Evolutionary conservation across 805 yeast species (phyloP), one percentile per base, ranked within the genome.

Genomic region (Candida chauliodis): DNA sequence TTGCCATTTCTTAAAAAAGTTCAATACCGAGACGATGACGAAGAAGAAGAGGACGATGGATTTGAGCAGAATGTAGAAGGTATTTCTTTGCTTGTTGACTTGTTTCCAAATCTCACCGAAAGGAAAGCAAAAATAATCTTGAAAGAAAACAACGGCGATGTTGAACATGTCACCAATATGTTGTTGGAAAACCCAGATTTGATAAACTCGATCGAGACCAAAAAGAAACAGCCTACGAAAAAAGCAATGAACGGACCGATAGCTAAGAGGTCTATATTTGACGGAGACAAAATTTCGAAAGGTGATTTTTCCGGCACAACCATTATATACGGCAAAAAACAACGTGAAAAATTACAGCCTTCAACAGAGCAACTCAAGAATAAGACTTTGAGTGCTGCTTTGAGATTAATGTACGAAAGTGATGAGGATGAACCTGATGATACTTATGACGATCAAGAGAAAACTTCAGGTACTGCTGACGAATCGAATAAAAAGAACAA

Each of bases 371-470:
- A 73, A 21, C 50, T 76, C n/a, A 75, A 73, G 49, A 75, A 80
- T 50, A 74, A 66, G 46, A 79, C 85, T 0, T 55, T 84, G 30
- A 61, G 72, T 0, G 72, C 78, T 16, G 89, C 90, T 1, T 58
- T 84, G 45, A 63, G 78, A 30, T 55, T 84, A 44, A 61, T 85
- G 44, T 82, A 84, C 47, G 83, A 82, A 30, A 71, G 78, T 6
- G 91, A 86, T 50, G 95, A 87, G 46, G 95, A 86, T 56, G 95
- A 87, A 49, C 79, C 83, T 2, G 96, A 87, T 53, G 95, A 85
- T 47, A 81, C 90, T 0, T 63, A 53, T 51, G 78, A 73, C 41
- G 87, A 78, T 29, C 73, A 72, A 39, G 79, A 73, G 38, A 49
- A 59, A 29, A 66, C 75, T 0, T 52, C 56, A 8, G 67, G 67